phyloP scores from a whole-genome alignment of 345 rosid genomes.

The Brassica juncea region DNA sequence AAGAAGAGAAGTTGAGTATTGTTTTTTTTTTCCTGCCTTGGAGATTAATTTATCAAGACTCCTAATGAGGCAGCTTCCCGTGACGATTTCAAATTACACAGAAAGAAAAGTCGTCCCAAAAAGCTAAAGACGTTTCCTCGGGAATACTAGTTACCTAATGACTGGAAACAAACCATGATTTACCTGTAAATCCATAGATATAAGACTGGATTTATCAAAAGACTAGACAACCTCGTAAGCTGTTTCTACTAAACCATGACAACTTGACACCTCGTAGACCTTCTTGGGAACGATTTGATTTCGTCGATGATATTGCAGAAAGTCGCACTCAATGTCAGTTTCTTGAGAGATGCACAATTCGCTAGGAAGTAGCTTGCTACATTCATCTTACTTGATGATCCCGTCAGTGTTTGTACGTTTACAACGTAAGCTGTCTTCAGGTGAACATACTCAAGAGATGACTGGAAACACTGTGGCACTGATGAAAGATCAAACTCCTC shows the following conservation, averaged over 20 bases:
- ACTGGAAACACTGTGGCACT: constrained; percentile 25
- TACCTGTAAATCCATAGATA: neutral
- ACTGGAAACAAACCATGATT: neutral
- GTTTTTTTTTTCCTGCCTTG: neutral
- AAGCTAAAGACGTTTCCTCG: neutral
- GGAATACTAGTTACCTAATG: neutral
- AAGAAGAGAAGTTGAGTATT: too few relatives aligned
- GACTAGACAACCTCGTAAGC: neutral
- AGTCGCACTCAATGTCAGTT: constrained; percentile 17
- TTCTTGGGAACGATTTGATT: constrained; percentile 23
- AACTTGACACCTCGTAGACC: constrained; percentile 27
- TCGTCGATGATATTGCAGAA: constrained; percentile 22
- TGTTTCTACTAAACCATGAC: constrained; percentile 9
- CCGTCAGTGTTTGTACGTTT: neutral
- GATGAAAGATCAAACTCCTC: neutral
- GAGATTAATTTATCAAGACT: neutral
- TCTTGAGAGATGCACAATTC: constrained; percentile 24
- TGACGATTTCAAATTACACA: neutral
- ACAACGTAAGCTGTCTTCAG: neutral
- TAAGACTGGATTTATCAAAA: neutral
- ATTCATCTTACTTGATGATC: constrained; percentile 21
- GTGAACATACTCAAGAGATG: constrained; percentile 33
- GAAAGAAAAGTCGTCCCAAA: neutral
- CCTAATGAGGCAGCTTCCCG: neutral
- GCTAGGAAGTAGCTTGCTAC: constrained; percentile 26